phyloP scores from a whole-genome alignment of 1,284 basidiomycete genomes.

The Ustilago loliicola region DNA sequence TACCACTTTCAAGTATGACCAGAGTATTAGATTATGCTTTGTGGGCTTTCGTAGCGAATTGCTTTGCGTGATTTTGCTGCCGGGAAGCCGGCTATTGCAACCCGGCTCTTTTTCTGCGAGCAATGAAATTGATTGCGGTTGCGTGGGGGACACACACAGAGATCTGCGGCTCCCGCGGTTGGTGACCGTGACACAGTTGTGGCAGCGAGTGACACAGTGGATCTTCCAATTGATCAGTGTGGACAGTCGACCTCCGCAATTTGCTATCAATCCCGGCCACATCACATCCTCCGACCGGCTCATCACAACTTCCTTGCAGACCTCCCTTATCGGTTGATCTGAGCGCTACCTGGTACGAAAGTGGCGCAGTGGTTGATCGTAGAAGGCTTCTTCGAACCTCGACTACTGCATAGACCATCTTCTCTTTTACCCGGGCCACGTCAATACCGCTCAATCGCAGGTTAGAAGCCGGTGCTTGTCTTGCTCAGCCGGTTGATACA shows the following conservation, averaged over 20 bases:
- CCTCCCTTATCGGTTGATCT: neutral
- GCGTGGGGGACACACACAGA: neutral
- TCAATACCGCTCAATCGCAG: neutral
- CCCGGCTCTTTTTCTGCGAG: neutral
- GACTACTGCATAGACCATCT: neutral
- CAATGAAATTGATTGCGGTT: constrained; percentile 9
- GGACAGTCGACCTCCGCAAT: neutral
- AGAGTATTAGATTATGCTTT: too few relatives aligned
- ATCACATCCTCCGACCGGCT: neutral
- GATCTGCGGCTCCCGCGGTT: too few relatives aligned
- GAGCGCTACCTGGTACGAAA: neutral
- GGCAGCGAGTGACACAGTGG: neutral
- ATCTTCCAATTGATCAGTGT: constrained; percentile 1
- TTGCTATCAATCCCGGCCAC: neutral
- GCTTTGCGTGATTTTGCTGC: neutral
- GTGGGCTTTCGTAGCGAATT: too few relatives aligned
- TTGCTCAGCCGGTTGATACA: neutral
- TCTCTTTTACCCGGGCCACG: neutral
- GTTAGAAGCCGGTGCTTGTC: constrained; percentile 1
- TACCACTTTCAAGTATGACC: too few relatives aligned
- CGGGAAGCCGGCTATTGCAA: constrained; percentile 1
- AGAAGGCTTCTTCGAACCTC: neutral
- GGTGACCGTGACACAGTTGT: neutral
- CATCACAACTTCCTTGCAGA: neutral
- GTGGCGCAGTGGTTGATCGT: neutral